These are phyloP conservation scores for Krasilnikovozyma curviuscula DNA, from an alignment of 768 basidiomycete genomes.

Conservation along the genomic window DNA sequence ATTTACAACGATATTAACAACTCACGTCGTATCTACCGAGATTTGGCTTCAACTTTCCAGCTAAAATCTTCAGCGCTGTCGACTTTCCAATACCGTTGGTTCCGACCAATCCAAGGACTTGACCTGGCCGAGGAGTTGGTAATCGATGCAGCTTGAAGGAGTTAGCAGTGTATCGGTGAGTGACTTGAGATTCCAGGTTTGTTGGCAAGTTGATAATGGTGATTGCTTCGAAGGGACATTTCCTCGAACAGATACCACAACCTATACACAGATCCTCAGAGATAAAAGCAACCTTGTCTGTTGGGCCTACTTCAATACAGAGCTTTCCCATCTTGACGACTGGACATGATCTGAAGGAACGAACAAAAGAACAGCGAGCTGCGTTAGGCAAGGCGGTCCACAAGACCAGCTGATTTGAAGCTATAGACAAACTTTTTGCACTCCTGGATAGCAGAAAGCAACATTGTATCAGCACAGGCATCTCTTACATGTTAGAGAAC, in stretches of 20 bases:
- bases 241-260: conserved; percentile 99
- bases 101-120: conserved; percentile 94
- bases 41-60: conserved; percentile 95
- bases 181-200: conserved; percentile 84
- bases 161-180: conserved; percentile 95
- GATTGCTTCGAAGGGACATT: conserved; percentile 99
- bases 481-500: neutral
- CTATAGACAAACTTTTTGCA: conserved; percentile 52
- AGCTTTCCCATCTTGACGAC: conserved; percentile 98
- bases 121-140: conserved; percentile 89
- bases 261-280: conserved; percentile 98
- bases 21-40: conserved; percentile 85
- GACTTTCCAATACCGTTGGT: conserved; percentile 99
- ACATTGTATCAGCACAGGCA: neutral
- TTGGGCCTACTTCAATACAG: conserved; percentile 91
- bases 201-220: conserved; percentile 97
- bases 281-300: conserved; percentile 95
- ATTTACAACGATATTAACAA: conserved; percentile 7
- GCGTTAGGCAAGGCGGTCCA: neutral
- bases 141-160: conserved; percentile 97
- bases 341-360: conserved; percentile 51
- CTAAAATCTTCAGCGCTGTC: conserved; percentile 87
- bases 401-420: neutral
- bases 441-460: conserved; percentile 38
- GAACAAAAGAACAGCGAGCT: neutral